Conservation (phyloP, 495 filamentous ascomycete genomes). For the Penicillium roqueforti region DNA sequence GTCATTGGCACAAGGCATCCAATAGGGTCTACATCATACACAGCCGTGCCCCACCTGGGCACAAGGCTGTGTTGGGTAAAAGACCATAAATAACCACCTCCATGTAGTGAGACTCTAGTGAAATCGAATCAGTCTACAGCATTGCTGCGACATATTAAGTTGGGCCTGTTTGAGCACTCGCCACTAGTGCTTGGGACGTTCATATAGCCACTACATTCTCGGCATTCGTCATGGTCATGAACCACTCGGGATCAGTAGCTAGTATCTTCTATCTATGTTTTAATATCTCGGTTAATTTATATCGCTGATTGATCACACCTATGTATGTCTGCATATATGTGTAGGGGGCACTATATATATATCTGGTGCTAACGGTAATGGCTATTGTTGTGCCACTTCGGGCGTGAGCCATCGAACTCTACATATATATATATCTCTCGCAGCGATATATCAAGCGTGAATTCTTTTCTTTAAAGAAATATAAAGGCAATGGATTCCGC, state of each 20-base stretch:
- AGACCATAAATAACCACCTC: too few relatives aligned
- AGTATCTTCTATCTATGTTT: not conserved
- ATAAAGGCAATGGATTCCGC: constrained; percentile 11
- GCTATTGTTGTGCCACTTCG: not conserved
- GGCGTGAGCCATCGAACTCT: not conserved
- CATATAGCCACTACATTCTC: not conserved
- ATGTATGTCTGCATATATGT: not conserved
- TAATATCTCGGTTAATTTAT: not conserved
- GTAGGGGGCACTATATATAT: not conserved
- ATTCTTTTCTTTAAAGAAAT: constrained; percentile 12
- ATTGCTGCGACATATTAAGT: not conserved
- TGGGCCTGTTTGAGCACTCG: not conserved
- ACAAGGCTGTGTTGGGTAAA: not conserved
- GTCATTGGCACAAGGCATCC: too few relatives aligned
- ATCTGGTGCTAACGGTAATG: not conserved
- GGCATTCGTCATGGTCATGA: not conserved
- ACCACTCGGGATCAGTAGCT: not conserved
- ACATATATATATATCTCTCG: not conserved
- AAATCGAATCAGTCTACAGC: not conserved
- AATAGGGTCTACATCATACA: not conserved
- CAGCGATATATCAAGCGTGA: constrained; percentile 7
- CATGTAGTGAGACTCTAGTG: not conserved
- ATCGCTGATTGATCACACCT: not conserved
- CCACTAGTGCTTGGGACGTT: not conserved
- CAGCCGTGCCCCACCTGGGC: not conserved